Percentiles rank a stretch among this genome's conserved stretches.
Conservation (phyloP, 2,329 filamentous ascomycete species). For the Scedosporium minutisporum region DNA sequence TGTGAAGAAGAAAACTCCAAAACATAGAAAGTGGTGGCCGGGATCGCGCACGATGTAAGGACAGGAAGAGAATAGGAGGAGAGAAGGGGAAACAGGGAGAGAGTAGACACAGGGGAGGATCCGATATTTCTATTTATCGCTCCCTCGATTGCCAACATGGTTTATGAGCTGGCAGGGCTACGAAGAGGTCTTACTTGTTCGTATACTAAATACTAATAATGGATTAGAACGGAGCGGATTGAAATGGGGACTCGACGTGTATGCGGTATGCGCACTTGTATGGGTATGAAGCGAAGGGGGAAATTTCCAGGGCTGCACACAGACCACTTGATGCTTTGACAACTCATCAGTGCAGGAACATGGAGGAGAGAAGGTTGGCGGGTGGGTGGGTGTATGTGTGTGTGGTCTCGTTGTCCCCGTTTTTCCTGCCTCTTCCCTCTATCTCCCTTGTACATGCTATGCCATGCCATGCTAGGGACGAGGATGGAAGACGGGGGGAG, state of each 20-base stretch:
- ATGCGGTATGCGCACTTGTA: neutral
- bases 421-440: neutral
- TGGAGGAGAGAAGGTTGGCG: constrained; percentile 40
- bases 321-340: constrained; percentile 33
- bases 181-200: neutral
- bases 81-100: neutral
- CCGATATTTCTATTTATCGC: neutral
- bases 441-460: neutral
- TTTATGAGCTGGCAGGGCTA: neutral
- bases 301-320: constrained; percentile 22
- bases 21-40: too few species aligned
- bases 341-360: constrained; percentile 38
- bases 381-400: constrained; percentile 1
- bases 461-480: neutral
- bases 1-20: too few species aligned
- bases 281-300: constrained; percentile 3
- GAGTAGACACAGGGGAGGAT: neutral
- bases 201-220: neutral
- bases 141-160: neutral
- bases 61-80: too few species aligned
- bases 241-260: constrained; percentile 8
- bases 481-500: too few species aligned
- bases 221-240: constrained; percentile 11
- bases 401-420: neutral
- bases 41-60: too few species aligned